Conservation (phyloP, 768 basidiomycete genomes). For the Auricularia heimuer region DNA sequence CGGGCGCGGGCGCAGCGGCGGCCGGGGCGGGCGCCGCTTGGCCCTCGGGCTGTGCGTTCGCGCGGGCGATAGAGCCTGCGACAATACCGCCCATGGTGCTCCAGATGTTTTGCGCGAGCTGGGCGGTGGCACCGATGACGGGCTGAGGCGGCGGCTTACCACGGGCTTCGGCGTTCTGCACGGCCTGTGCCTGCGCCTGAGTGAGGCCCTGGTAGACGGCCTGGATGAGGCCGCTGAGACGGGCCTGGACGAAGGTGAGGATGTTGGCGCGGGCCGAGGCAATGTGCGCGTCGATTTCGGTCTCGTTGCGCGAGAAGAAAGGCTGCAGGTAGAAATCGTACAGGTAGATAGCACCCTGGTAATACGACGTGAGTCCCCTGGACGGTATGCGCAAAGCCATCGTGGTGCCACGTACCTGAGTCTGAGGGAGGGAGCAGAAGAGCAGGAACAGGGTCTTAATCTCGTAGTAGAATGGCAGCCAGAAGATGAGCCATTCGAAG, state of each 20-base stretch:
- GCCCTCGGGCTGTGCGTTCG: not conserved
- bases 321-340: conserved; percentile 53
- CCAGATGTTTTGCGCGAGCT: conserved; percentile 31
- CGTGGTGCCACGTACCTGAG: conserved; percentile 35
- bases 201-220: conserved; percentile 34
- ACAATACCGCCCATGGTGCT: conserved; percentile 8
- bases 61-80: not conserved
- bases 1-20: not conserved
- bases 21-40: not conserved
- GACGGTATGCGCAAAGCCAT: conserved; percentile 5
- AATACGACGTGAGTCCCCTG: conserved; percentile 4
- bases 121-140: conserved; percentile 19
- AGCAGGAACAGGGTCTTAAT: conserved; percentile 56
- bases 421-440: conserved; percentile 61
- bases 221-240: conserved; percentile 40
- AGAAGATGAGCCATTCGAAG: conserved; percentile 55
- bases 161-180: conserved; percentile 9
- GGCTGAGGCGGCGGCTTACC: conserved; percentile 16
- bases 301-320: conserved; percentile 49
- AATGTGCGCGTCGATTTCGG: conserved; percentile 50
- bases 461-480: conserved; percentile 77
- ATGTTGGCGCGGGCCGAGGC: conserved; percentile 42
- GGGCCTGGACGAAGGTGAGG: conserved; percentile 45
- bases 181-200: conserved; percentile 24
- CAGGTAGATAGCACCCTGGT: conserved; percentile 57